Evolutionary conservation across 1,284 basidiomycete genomes (phyloP).

Genomic region (Ceratobasidium sp.): DNA sequence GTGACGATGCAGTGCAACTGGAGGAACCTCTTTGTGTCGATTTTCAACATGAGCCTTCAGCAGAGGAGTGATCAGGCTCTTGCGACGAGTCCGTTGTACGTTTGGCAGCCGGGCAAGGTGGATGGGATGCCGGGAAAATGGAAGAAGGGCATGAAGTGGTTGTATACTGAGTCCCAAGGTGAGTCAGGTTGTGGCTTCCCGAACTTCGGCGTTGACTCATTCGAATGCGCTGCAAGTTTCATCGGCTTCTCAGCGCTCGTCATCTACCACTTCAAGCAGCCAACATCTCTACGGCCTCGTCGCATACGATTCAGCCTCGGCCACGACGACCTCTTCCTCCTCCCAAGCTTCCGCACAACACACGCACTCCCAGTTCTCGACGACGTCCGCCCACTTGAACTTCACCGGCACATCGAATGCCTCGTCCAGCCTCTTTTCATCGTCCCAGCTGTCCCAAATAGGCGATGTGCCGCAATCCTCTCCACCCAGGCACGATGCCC

Average conservation of each 20-base stretch:
- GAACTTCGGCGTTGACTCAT: neutral
- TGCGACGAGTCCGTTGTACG: slow-evolving; percentile 8
- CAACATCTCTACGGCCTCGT: slow-evolving; percentile 40
- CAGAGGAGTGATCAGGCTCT: slow-evolving; percentile 31
- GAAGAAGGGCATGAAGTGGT: slow-evolving; percentile 32
- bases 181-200: neutral
- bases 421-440: slow-evolving; percentile 9
- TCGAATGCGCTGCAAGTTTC: slow-evolving; percentile 3
- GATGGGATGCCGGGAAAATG: slow-evolving; percentile 38
- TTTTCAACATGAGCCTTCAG: slow-evolving; percentile 18
- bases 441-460: slow-evolving; percentile 35
- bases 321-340: slow-evolving; percentile 3
- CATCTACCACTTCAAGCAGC: slow-evolving; percentile 32
- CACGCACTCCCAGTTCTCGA: neutral
- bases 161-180: slow-evolving; percentile 37
- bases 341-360: neutral
- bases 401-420: slow-evolving; percentile 4
- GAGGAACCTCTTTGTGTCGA: slow-evolving; percentile 8
- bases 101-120: slow-evolving; percentile 33
- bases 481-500: slow-evolving; percentile 21
- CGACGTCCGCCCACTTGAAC: slow-evolving; percentile 3
- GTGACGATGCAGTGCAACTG: slow-evolving; percentile 35
- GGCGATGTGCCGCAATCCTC: slow-evolving; percentile 28
- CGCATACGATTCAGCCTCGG: slow-evolving; percentile 34
- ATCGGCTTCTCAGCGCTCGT: slow-evolving; percentile 29